Conservation (phyloP, 306 rosid genomes). For the Benincasa hispida region DNA sequence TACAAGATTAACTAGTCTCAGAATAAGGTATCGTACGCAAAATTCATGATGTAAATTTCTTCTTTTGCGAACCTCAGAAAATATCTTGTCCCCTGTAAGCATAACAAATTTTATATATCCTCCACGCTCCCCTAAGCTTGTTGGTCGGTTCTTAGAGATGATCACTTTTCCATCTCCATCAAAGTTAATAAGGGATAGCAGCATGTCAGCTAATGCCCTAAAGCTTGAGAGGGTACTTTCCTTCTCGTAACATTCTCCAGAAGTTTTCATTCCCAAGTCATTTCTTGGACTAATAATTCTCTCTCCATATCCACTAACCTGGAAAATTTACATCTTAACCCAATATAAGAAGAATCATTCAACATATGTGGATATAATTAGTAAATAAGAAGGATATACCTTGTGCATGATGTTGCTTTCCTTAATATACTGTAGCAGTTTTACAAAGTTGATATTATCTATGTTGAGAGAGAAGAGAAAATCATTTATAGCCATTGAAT, state of each 20-base stretch:
- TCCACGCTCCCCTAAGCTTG: conserved; percentile 29
- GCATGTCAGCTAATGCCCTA: conserved; percentile 55
- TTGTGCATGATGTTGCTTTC: conserved; percentile 94
- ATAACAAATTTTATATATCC: conserved; percentile 76
- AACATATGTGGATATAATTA: not conserved
- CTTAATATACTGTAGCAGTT: conserved; percentile 59
- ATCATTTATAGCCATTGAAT: conserved; percentile 71
- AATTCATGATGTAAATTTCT: not conserved
- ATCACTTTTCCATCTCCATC: conserved; percentile 81
- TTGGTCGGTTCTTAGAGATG: conserved; percentile 47
- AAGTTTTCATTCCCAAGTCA: conserved; percentile 11
- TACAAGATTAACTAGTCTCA: conserved; percentile 22
- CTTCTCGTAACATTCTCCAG: conserved; percentile 26
- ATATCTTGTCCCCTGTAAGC: conserved; percentile 86
- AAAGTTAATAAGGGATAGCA: conserved; percentile 59
- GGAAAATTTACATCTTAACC: conserved; percentile 10
- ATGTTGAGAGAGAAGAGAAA: conserved; percentile 63
- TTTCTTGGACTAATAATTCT: conserved; percentile 33
- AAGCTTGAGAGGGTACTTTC: conserved; percentile 72
- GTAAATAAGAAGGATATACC: conserved; percentile 33
- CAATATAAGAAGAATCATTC: not conserved
- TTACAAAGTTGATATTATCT: conserved; percentile 86
- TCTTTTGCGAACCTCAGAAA: conserved; percentile 61
- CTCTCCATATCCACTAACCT: conserved; percentile 82
- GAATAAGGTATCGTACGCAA: not conserved